Evolutionary conservation across 805 yeast genomes (phyloP).

Genomic region (Millerozyma miso): DNA sequence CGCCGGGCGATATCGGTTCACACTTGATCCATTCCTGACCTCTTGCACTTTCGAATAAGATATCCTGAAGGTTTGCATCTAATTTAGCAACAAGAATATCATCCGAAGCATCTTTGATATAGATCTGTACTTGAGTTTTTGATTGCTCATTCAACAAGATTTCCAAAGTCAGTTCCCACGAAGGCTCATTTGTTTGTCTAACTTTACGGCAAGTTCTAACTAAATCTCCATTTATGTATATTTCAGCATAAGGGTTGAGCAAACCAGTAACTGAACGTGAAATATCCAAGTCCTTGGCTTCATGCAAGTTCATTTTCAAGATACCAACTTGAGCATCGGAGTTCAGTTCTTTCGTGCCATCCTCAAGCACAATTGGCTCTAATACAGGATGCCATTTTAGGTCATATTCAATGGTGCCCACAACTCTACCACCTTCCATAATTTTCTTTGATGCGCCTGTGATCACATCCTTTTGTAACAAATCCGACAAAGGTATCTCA

Average conservation of each 20-base stretch:
- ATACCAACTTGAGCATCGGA: constrained; percentile 73
- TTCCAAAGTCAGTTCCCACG: constrained; percentile 64
- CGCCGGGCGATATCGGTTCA: constrained; percentile 39
- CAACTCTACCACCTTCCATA: constrained; percentile 47
- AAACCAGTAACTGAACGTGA: constrained; percentile 48
- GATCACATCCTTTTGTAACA: constrained; percentile 50
- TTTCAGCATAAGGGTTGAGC: constrained; percentile 65
- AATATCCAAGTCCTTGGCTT: constrained; percentile 55
- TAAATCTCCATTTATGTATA: constrained; percentile 53
- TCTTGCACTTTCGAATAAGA: constrained; percentile 44
- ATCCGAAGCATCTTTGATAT: constrained; percentile 58
- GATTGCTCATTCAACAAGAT: constrained; percentile 59
- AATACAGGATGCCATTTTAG: constrained; percentile 46
- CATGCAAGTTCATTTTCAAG: constrained; percentile 57
- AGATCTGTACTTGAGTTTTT: constrained; percentile 48
- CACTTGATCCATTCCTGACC: constrained; percentile 50
- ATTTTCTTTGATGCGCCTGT: constrained; percentile 43
- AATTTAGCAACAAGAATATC: constrained; percentile 52
- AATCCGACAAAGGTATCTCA: constrained; percentile 52
- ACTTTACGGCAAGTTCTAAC: constrained; percentile 57
- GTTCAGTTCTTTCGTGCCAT: constrained; percentile 45
- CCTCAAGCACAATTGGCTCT: constrained; percentile 41
- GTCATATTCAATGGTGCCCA: constrained; percentile 60
- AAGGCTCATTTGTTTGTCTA: constrained; percentile 67
- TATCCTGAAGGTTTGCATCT: constrained; percentile 49